Base-by-base conservation (phyloP, 805 yeast species). In the Metschnikowia dekortorum region DNA sequence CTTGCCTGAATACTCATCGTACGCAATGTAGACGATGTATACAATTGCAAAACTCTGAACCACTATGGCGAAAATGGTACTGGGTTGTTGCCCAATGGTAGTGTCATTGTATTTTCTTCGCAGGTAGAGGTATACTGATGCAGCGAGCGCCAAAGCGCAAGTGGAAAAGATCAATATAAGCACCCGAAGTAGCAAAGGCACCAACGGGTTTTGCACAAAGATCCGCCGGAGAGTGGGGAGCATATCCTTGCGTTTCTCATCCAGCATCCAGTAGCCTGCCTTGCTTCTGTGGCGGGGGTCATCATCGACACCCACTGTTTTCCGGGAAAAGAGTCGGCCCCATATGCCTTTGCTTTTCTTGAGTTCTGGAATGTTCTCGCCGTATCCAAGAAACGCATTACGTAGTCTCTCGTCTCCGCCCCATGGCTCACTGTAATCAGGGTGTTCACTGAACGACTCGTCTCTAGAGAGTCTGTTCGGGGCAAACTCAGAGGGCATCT, bases 31-130 rank as follows among this genome's bases (percentile, higher is more conserved):
- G 3, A 84, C 68, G 49, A 90, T 76, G 63, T 94, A 94, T 0
- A 82, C 78, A 28, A 89, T 68, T 2, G 96, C 96, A 53, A 83
- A 74, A 30, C 89, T 73, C 61, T 90, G 92, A 4, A 92, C 96
- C 47, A 83, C 83, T 2, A 94, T 79, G 3, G 97, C 94, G 96
- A 94, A 89, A 41, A 91, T 83, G 0, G 98, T 88, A 58, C 96
- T 85, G 14, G 99, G 86, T 61, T 87, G 90, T 62, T 87, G 96
- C 7, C 78, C 72, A 7, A 88, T 67, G 10, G 69, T 62, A 14
- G 59, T 54, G 3, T 66, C 68, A 14, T 69, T 66, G 54, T 70
- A 71, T 22, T 63, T 52, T 14, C 63, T 57, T 45, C 64, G 58
- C 44, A 78, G 75, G 49, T 64, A 61, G 9, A 67, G 66, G 54